phyloP scores from a whole-genome alignment of 2,329 filamentous ascomycete genomes.

The Fusarium pseudograminearum region DNA sequence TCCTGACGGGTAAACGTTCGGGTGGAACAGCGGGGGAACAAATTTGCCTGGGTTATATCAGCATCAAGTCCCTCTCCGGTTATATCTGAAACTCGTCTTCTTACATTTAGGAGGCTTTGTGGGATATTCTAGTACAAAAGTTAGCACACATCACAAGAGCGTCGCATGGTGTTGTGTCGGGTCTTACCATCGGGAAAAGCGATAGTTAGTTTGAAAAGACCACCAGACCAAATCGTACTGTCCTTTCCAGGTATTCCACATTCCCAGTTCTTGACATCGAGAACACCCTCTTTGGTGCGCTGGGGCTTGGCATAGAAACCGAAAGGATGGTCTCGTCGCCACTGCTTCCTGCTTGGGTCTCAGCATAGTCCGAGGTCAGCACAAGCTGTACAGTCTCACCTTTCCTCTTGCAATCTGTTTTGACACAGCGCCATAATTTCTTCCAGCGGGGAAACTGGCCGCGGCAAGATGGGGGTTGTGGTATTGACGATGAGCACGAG shows the following conservation, averaged over 20 bases:
- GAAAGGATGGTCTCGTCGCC: constrained; percentile 96
- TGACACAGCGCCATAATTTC: constrained; percentile 84
- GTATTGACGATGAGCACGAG: constrained; percentile 17
- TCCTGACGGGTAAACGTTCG: constrained; percentile 97
- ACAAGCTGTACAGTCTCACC: constrained; percentile 63
- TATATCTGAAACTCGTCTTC: constrained; percentile 49
- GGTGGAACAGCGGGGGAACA: constrained; percentile 93
- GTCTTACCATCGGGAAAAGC: constrained; percentile 89
- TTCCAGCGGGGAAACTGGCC: background rate
- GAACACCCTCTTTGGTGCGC: constrained; percentile 80
- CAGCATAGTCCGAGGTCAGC: constrained; percentile 31
- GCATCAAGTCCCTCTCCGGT: constrained; percentile 2
- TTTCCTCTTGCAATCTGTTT: constrained; percentile 88
- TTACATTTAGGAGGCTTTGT: constrained; percentile 99
- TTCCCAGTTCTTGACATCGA: constrained; percentile 96
- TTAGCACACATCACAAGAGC: constrained; percentile 25
- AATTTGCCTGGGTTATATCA: constrained; percentile 81
- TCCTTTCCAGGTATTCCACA: constrained; percentile 96
- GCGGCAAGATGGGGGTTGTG: constrained; percentile 12
- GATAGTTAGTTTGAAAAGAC: constrained; percentile 93
- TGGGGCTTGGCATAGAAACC: constrained; percentile 94
- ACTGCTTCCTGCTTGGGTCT: constrained; percentile 79
- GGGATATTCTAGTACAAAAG: constrained; percentile 79
- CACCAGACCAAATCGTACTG: constrained; percentile 98
- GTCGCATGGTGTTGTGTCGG: background rate